Percentiles rank a stretch among this genome's conserved stretches.
phyloP scores from a whole-genome alignment of 441 rosid genomes.

The Raphanus hybrid region DNA sequence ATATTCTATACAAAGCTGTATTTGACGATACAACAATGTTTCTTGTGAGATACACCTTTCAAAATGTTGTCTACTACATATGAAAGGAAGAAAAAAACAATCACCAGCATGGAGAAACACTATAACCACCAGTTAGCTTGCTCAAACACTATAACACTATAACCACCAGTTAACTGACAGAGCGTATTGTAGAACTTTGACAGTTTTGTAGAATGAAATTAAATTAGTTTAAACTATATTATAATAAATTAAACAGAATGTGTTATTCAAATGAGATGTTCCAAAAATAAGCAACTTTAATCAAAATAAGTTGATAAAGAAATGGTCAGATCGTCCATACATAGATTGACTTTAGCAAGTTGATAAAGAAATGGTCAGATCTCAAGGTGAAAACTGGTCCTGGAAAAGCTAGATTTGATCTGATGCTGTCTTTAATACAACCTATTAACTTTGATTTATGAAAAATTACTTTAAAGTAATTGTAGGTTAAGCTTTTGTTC shows the following conservation, averaged over 20 bases:
- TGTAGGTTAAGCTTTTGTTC: constrained; percentile 39
- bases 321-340: constrained; percentile 42
- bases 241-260: background rate
- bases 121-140: too few relatives aligned
- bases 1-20: background rate
- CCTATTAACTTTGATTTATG: constrained; percentile 22
- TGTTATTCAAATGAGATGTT: background rate
- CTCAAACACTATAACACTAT: too few relatives aligned
- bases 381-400: constrained; percentile 37
- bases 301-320: constrained; percentile 22
- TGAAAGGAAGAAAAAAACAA: background rate
- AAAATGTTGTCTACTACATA: background rate
- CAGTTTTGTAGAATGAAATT: background rate
- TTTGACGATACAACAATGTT: background rate
- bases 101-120: too few relatives aligned
- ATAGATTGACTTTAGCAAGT: constrained; percentile 39
- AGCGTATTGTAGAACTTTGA: background rate
- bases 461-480: constrained; percentile 8
- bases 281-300: constrained; percentile 23
- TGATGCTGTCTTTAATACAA: constrained; percentile 39
- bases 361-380: constrained; percentile 42
- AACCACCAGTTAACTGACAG: background rate
- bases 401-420: constrained; percentile 35
- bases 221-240: background rate
- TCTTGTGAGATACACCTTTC: background rate